Evolutionary conservation across 768 basidiomycete species (phyloP).

Genomic region (Rhodotorula graminis): DNA sequence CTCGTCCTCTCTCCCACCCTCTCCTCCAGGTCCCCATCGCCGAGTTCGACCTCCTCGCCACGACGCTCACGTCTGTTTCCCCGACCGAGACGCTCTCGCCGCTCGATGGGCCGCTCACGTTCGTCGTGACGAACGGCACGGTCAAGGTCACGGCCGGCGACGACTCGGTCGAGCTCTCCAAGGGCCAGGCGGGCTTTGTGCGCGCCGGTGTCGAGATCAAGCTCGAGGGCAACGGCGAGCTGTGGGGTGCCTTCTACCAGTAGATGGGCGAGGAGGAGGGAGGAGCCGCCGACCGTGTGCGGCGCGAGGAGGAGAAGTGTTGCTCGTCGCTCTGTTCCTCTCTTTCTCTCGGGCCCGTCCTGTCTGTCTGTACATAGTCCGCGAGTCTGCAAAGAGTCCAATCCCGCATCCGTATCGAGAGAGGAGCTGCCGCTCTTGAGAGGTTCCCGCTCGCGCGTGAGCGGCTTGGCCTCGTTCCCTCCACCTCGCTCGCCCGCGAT

Average conservation of each 20-base stretch:
- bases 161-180: constrained; percentile 12
- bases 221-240: constrained; percentile 14
- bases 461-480: neutral
- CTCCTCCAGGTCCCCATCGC: constrained; percentile 38
- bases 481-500: neutral
- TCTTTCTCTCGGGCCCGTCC: neutral
- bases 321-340: too few relatives aligned
- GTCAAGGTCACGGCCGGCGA: constrained; percentile 20
- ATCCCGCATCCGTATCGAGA: neutral
- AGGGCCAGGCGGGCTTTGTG: constrained; percentile 36
- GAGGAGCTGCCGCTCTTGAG: neutral
- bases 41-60: constrained; percentile 36
- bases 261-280: neutral
- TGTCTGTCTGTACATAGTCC: neutral
- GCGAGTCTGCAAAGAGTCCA: too few relatives aligned
- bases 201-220: constrained; percentile 13
- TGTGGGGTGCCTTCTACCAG: constrained; percentile 41
- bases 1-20: too few relatives aligned
- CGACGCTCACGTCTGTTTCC: constrained; percentile 4
- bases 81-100: neutral
- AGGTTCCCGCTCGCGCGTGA: neutral
- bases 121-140: constrained; percentile 31
- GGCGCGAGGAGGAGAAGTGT: too few relatives aligned
- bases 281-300: too few relatives aligned
- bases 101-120: constrained; percentile 34